These are phyloP conservation scores for Calonectria pseudoturangicola DNA, from an alignment of 2,329 filamentous ascomycete genomes.

Conservation along the genomic window DNA sequence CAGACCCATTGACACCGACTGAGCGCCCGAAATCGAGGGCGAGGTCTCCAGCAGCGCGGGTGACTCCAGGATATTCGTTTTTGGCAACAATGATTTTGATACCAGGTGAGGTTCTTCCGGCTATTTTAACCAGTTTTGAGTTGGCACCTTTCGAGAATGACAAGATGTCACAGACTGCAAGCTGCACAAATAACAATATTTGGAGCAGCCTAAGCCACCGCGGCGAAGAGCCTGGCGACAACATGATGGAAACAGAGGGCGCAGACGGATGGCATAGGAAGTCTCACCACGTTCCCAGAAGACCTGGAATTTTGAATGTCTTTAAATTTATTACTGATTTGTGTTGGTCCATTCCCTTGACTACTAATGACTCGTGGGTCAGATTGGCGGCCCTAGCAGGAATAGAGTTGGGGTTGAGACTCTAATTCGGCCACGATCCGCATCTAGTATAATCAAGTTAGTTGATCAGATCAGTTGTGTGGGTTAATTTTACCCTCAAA, in stretches of 20 bases:
- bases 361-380: not conserved
- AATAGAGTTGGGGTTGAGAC: conserved; percentile 1
- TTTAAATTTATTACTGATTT: not conserved
- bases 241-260: not conserved
- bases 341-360: not conserved
- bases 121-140: not conserved
- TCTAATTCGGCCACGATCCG: not conserved
- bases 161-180: not conserved
- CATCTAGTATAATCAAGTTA: not conserved
- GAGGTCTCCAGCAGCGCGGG: not conserved
- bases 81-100: not conserved
- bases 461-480: not conserved
- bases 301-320: not conserved
- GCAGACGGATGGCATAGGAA: not conserved
- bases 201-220: not conserved
- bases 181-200: not conserved
- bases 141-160: not conserved
- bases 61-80: not conserved
- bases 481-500: not conserved
- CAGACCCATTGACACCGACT: not conserved
- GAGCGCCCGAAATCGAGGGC: not conserved
- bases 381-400: not conserved
- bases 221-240: not conserved
- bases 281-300: not conserved
- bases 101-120: not conserved